Conservation (phyloP, 768 basidiomycete genomes). For the Strobilomyces dryophilus region DNA sequence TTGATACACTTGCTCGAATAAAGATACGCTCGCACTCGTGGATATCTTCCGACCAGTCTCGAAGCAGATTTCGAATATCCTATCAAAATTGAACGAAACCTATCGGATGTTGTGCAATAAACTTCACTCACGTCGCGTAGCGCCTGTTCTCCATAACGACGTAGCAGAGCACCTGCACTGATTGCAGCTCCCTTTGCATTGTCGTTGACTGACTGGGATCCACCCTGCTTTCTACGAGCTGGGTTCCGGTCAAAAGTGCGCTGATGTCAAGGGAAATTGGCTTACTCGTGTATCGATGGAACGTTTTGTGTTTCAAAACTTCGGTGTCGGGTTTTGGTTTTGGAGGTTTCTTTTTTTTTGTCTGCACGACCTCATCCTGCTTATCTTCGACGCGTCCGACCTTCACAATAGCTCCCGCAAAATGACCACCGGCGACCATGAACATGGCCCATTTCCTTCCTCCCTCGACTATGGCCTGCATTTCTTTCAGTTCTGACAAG, state of each 20-base stretch:
- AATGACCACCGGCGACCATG: constrained; percentile 97
- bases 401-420: constrained; percentile 86
- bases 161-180: constrained; percentile 89
- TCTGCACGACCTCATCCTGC: constrained; percentile 32
- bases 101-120: not conserved
- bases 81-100: constrained; percentile 25
- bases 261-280: constrained; percentile 8
- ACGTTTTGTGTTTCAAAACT: constrained; percentile 88
- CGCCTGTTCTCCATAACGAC: constrained; percentile 93
- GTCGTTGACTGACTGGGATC: constrained; percentile 88
- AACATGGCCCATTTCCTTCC: constrained; percentile 90
- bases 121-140: constrained; percentile 69
- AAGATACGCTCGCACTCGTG: constrained; percentile 85
- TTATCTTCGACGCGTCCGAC: constrained; percentile 56
- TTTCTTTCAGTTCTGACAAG: constrained; percentile 55
- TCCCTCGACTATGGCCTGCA: constrained; percentile 52
- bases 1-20: constrained; percentile 84
- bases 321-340: constrained; percentile 75
- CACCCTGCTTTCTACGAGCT: constrained; percentile 98
- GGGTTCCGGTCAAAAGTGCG: constrained; percentile 5
- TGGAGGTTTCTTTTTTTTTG: constrained; percentile 53
- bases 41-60: constrained; percentile 63
- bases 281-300: constrained; percentile 97
- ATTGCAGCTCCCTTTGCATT: constrained; percentile 90
- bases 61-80: constrained; percentile 84